These are phyloP conservation scores for Penicillium crustosum DNA, from an alignment of 2,329 filamentous ascomycete species.

Conservation along the genomic window DNA sequence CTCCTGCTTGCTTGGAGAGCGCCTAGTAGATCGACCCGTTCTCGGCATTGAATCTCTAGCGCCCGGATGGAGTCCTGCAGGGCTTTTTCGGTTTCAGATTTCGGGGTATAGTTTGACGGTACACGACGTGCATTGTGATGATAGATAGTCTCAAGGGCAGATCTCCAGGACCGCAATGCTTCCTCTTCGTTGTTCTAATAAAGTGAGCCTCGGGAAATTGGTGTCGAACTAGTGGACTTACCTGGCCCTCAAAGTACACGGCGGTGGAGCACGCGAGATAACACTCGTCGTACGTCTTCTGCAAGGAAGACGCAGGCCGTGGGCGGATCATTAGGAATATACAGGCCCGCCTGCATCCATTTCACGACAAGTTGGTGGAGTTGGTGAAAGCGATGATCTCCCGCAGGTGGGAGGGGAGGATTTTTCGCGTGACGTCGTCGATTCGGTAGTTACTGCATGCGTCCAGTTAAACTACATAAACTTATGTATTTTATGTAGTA, in stretches of 20 bases:
- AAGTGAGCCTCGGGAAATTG: constrained; percentile 18
- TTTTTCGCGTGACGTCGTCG: constrained; percentile 38
- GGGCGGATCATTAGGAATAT: constrained; percentile 49
- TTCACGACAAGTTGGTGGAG: constrained; percentile 20
- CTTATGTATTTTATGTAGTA: neutral
- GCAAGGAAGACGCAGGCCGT: constrained; percentile 70
- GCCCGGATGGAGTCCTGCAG: constrained; percentile 77
- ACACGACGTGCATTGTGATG: constrained; percentile 78
- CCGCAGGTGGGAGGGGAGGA: constrained; percentile 23
- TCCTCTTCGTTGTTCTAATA: constrained; percentile 82
- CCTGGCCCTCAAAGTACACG: constrained; percentile 92
- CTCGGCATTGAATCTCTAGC: constrained; percentile 88
- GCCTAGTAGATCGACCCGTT: constrained; percentile 84
- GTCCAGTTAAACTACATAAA: neutral
- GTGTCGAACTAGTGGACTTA: constrained; percentile 41
- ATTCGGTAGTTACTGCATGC: constrained; percentile 23
- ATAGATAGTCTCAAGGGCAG: constrained; percentile 83
- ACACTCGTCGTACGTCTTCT: constrained; percentile 97
- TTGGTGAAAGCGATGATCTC: constrained; percentile 25
- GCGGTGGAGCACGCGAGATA: constrained; percentile 94
- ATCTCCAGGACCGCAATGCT: constrained; percentile 86
- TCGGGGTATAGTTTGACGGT: constrained; percentile 66
- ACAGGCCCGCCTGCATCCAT: constrained; percentile 25
- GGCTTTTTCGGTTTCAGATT: constrained; percentile 79
- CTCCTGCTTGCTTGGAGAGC: constrained; percentile 68